Evolutionary conservation across 1,284 basidiomycete genomes (phyloP).

Genomic region (Mycena citricolor): DNA sequence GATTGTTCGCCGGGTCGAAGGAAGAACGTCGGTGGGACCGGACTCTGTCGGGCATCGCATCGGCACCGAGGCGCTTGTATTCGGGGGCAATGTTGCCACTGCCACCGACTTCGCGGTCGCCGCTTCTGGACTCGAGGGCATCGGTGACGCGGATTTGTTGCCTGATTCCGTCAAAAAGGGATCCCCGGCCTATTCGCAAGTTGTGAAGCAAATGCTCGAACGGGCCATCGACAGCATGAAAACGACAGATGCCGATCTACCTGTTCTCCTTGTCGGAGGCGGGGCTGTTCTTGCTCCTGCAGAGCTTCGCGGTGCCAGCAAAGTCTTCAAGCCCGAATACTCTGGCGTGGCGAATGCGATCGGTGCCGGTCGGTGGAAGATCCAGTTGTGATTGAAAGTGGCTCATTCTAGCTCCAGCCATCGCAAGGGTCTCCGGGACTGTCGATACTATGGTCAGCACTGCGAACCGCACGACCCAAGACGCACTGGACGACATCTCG

Average conservation of each 20-base stretch:
- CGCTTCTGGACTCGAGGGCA: constrained; percentile 30
- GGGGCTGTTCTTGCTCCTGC: constrained; percentile 52
- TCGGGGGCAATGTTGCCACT: constrained; percentile 52
- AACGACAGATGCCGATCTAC: constrained; percentile 48
- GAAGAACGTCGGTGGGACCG: constrained; percentile 50
- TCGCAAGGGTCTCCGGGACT: constrained; percentile 35
- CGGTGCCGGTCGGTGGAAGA: constrained; percentile 44
- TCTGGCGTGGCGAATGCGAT: constrained; percentile 62
- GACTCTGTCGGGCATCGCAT: constrained; percentile 60
- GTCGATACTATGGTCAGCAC: constrained; percentile 42
- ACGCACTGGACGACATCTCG: constrained; percentile 42
- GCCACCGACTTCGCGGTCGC: constrained; percentile 59
- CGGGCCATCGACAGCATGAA: constrained; percentile 53
- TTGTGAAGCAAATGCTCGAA: constrained; percentile 52
- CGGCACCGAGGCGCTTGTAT: constrained; percentile 46
- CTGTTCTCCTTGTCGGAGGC: constrained; percentile 54
- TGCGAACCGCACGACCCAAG: constrained; percentile 40
- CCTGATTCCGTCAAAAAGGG: constrained; percentile 29
- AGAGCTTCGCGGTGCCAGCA: constrained; percentile 46
- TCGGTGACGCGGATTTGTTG: constrained; percentile 38
- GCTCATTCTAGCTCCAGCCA: constrained; percentile 23
- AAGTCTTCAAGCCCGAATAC: constrained; percentile 51
- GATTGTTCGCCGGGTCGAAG: constrained; percentile 37
- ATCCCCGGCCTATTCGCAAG: constrained; percentile 36
- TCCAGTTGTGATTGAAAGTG: not conserved